Base-by-base conservation (phyloP, 495 filamentous ascomycete species). In the Diplogelasinospora grovesii region DNA sequence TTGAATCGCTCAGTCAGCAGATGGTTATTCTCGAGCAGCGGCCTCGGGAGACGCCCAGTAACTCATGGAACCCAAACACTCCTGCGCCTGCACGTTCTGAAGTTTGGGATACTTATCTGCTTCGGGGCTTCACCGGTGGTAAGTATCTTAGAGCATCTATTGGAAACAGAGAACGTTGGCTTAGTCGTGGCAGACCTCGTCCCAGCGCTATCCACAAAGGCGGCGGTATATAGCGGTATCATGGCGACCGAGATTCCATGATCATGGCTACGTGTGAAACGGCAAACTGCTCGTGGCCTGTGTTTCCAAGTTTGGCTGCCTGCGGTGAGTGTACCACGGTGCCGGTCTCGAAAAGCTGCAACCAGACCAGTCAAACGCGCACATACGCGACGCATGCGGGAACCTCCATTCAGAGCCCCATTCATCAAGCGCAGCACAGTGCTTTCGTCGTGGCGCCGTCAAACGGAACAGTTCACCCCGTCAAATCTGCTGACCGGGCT, bases 171-270 rank as follows among this genome's bases (percentile, higher is more conserved):
- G 16, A 32, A 14, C 19, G n/a, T n/a, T n/a, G n/a, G n/a, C n/a
- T n/a, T n/a, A 11, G 18, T 14, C 21, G 11, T 3, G 19, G 9
- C 21, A 61, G 59, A 57, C 23, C 25, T 48, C 1, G 53, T 50
- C 11, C 44, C 60, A 3, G 33, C 38, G 14, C 39, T 66, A 11
- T 64, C 60, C 2, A 63, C 60, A 5, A 64, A 60, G 40, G 56
- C 61, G 0, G 61, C 61, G 6, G 50, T 66, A 8, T 64, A 66
- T 23, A 49, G 59, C 10, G 63, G 63, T 8, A 63, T 66, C 30
- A 66, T 64, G 14, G 51, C 57, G 1, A 43, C 33, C 15, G 43
- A 52, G 14, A 44, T 57, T 2, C 48, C 5, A 21, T 53, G 10
- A 10, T 56, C 7, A 43, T 45, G 3, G 48, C 48, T 4, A 42